A percentile compares a stretch with the other conserved stretches of the same genome.
These are phyloP conservation scores for Aspergillus leporis DNA, from an alignment of 495 filamentous ascomycete genomes.

Conservation along the genomic window DNA sequence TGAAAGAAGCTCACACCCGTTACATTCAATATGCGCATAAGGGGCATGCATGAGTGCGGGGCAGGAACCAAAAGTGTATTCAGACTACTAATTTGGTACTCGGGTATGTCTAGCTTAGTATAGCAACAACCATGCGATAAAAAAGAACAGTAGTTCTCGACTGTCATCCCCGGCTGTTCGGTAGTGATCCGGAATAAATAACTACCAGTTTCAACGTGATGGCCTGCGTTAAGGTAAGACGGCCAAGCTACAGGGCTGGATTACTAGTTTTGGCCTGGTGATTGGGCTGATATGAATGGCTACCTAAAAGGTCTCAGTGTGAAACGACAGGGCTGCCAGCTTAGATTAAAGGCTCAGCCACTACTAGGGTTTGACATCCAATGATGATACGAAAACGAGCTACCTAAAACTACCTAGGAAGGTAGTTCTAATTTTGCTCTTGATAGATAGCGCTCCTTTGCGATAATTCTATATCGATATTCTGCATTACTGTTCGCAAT, in stretches of 20 bases:
- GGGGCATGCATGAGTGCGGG: not conserved
- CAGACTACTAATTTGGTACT: not conserved
- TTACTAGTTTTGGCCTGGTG: no score
- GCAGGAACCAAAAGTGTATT: not conserved
- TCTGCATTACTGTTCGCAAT: no score
- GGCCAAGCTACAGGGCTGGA: no score
- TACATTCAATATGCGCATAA: not conserved
- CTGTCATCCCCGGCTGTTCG: not conserved
- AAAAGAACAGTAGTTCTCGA: not conserved
- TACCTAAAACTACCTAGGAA: not conserved
- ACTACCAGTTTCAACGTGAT: no score
- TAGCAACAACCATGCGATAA: not conserved
- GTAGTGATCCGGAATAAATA: no score
- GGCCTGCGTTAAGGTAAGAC: no score
- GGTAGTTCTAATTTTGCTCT: not conserved
- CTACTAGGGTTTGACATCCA: not conserved
- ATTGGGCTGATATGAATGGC: not conserved
- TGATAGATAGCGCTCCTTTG: not conserved
- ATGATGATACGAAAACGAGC: not conserved
- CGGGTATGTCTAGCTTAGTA: not conserved
- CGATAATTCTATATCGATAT: not conserved
- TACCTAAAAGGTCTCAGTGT: not conserved
- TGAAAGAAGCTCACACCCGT: not conserved
- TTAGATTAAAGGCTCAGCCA: not conserved
- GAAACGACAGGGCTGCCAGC: not conserved